A percentile compares a stretch with the other conserved stretches of the same genome.
Evolutionary conservation across 2,329 filamentous ascomycete genomes (phyloP).

Genomic region (Leptographium flavum): DNA sequence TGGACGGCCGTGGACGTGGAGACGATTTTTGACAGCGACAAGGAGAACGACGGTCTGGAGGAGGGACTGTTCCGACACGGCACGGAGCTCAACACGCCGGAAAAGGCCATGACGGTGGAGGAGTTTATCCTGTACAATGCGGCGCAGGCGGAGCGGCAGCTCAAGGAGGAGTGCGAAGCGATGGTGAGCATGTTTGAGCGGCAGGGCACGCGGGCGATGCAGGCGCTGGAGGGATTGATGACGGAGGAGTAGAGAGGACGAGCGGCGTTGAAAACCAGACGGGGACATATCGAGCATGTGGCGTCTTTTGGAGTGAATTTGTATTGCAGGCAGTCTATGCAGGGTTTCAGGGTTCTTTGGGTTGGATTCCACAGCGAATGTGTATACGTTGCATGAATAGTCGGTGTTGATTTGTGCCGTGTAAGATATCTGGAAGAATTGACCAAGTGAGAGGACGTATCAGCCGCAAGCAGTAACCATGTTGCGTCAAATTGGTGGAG

Average conservation of each 20-base stretch:
- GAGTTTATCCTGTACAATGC: constrained; percentile 85
- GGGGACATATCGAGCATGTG: background rate
- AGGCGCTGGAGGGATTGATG: constrained; percentile 58
- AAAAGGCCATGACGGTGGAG: constrained; percentile 85
- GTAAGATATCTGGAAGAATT: too few species aligned
- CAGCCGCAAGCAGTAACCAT: too few species aligned
- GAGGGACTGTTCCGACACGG: constrained; percentile 38
- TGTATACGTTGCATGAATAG: too few species aligned
- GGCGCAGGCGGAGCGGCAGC: constrained; percentile 59
- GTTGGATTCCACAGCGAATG: background rate
- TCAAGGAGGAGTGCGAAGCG: constrained; percentile 69
- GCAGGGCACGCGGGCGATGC: constrained; percentile 67
- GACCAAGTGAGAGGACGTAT: too few species aligned
- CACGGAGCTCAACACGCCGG: constrained; percentile 52
- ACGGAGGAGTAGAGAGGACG: constrained; percentile 27
- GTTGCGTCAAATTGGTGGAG: too few species aligned
- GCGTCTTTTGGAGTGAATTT: background rate
- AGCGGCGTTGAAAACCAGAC: background rate
- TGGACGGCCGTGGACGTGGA: constrained; percentile 74
- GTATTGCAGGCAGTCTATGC: background rate
- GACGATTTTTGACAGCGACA: constrained; percentile 40
- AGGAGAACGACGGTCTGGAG: constrained; percentile 35
- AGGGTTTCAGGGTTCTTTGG: background rate
- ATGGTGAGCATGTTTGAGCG: constrained; percentile 73
- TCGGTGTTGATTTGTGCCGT: too few species aligned